phyloP scores from a whole-genome alignment of 2,329 filamentous ascomycete genomes.

The Sclerotinia borealis region DNA sequence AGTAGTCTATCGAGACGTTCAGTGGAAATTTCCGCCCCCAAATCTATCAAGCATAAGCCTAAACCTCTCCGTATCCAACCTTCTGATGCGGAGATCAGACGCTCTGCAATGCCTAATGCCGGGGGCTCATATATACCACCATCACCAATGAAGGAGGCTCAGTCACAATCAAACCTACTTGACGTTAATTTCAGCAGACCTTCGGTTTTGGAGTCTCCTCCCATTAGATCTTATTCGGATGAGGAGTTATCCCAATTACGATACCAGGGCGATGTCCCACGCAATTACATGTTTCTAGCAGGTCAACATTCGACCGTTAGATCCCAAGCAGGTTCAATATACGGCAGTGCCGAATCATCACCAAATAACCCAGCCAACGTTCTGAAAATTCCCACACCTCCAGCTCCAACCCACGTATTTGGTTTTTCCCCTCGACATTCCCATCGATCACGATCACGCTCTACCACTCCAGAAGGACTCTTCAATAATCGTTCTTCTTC shows the following conservation, averaged over 20 bases:
- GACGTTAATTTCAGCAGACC: not conserved
- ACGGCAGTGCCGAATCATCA: not conserved
- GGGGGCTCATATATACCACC: not conserved
- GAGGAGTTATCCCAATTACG: not conserved
- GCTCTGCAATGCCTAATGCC: not conserved
- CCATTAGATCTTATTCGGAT: not conserved
- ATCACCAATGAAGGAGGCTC: not conserved
- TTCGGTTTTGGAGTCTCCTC: not conserved
- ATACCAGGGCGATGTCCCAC: conserved; percentile 1
- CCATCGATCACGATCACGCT: not conserved
- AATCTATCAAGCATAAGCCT: conserved; percentile 6
- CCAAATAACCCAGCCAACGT: not conserved
- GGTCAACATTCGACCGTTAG: not conserved
- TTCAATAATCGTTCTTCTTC: not conserved
- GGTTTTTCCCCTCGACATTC: not conserved
- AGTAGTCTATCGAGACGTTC: not conserved
- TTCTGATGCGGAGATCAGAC: not conserved
- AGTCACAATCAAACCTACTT: not conserved
- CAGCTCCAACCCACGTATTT: not conserved
- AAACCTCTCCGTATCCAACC: conserved; percentile 3
- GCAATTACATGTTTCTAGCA: not conserved
- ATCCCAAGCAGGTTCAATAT: not conserved
- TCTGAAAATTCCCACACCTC: not conserved
- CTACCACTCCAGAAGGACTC: not conserved
- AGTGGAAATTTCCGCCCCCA: not conserved